Evolutionary conservation across 306 rosid genomes (phyloP).

Genomic region (Lathyrus oleraceus): DNA sequence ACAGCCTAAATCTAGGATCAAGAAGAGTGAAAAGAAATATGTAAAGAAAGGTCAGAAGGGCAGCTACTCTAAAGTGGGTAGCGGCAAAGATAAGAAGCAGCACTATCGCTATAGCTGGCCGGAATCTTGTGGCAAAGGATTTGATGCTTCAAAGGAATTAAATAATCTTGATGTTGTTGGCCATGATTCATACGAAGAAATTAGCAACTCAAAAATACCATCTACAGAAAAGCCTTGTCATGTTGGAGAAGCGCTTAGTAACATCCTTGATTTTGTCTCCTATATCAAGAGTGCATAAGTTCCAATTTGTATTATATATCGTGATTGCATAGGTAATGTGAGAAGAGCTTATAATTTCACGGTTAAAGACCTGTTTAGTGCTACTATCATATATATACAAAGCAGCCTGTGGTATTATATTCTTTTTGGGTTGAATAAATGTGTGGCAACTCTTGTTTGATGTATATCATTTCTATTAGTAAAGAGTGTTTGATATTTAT

Average conservation of each 20-base stretch:
- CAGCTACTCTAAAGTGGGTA: constrained; percentile 51
- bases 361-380: neutral
- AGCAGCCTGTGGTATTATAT: neutral
- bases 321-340: constrained; percentile 41
- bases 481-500: neutral
- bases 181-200: constrained; percentile 59
- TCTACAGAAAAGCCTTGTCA: constrained; percentile 50
- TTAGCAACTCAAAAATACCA: constrained; percentile 54
- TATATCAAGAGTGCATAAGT: constrained; percentile 42
- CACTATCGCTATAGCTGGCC: constrained; percentile 31
- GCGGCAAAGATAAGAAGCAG: constrained; percentile 65
- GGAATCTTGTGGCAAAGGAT: constrained; percentile 24
- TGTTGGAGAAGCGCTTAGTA: constrained; percentile 59
- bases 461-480: neutral
- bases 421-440: neutral
- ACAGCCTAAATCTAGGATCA: constrained; percentile 60
- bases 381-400: neutral
- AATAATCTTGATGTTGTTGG: constrained; percentile 44
- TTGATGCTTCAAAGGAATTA: constrained; percentile 40
- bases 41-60: constrained; percentile 71
- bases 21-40: constrained; percentile 56
- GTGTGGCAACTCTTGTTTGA: neutral
- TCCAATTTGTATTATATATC: neutral
- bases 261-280: constrained; percentile 20
- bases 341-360: neutral